Percentiles rank a stretch among this genome's conserved stretches.
These are phyloP conservation scores for Leptodermis oblonga DNA, from an alignment of 257 asterid genomes.

Conservation along the genomic window DNA sequence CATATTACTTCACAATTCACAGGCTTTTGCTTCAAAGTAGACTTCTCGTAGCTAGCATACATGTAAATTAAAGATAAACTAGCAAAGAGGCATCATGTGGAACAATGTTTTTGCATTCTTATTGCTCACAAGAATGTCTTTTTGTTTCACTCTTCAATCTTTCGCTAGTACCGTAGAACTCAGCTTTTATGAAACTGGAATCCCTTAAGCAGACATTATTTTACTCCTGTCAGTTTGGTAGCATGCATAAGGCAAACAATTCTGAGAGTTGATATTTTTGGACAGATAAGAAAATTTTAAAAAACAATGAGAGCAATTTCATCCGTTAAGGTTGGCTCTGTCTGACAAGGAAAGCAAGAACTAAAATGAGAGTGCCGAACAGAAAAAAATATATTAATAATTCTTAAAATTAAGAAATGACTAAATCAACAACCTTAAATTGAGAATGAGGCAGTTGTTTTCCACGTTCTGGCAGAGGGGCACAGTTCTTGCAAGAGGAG, in stretches of 20 bases:
- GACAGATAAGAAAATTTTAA: background rate
- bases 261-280: background rate
- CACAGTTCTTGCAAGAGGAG: background rate
- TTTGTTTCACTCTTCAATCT: background rate
- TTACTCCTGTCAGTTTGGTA: background rate
- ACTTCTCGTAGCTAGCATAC: background rate
- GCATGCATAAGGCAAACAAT: background rate
- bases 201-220: background rate
- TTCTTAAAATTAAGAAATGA: background rate
- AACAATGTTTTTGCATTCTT: background rate
- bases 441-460: slow-evolving; percentile 1
- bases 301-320: background rate
- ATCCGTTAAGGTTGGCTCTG: background rate
- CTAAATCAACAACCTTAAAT: background rate
- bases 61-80: background rate
- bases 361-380: background rate
- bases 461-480: background rate
- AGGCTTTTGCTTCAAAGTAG: background rate
- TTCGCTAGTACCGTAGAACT: background rate
- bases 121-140: background rate
- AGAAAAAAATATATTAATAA: background rate
- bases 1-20: background rate
- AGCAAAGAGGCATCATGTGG: background rate
- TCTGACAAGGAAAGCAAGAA: background rate
- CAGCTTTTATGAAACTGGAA: background rate